Percentiles rank a stretch among this genome's conserved stretches.
These are phyloP conservation scores for Trichocladium antarcticum DNA, from an alignment of 495 filamentous ascomycete genomes.

Conservation along the genomic window DNA sequence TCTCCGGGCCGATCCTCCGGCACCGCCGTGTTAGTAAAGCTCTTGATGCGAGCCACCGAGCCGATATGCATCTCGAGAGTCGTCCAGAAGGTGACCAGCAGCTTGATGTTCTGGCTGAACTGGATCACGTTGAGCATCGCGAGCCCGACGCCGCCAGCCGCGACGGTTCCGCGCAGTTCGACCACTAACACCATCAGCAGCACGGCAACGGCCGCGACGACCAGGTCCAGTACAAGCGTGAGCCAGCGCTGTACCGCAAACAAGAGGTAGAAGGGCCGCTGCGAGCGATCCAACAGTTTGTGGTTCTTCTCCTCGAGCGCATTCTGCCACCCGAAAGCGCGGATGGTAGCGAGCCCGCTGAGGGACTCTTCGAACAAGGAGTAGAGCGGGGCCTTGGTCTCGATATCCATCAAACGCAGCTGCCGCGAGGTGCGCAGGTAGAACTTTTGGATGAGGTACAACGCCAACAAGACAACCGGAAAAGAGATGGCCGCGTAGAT, in stretches of 20 bases:
- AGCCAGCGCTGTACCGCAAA: slow-evolving; percentile 47
- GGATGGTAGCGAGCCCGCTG: slow-evolving; percentile 38
- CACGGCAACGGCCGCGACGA: slow-evolving; percentile 35
- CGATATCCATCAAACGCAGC: slow-evolving; percentile 44
- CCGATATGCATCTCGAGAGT: slow-evolving; percentile 43
- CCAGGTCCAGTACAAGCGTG: slow-evolving; percentile 35
- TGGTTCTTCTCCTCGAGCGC: slow-evolving; percentile 39
- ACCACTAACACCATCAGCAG: too few relatives aligned
- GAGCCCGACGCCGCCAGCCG: slow-evolving; percentile 25
- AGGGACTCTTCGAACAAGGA: slow-evolving; percentile 35
- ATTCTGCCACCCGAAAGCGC: slow-evolving; percentile 38
- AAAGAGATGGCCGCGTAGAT: slow-evolving; percentile 20
- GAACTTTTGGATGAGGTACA: slow-evolving; percentile 41
- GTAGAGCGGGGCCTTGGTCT: slow-evolving; percentile 24
- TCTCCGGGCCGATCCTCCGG: too few relatives aligned
- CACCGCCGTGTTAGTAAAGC: too few relatives aligned
- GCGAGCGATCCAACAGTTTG: slow-evolving; percentile 42
- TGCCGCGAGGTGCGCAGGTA: slow-evolving; percentile 50
- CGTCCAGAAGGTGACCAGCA: slow-evolving; percentile 29
- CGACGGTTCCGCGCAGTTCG: slow-evolving; percentile 14
- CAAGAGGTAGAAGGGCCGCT: slow-evolving; percentile 42
- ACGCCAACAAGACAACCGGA: slow-evolving; percentile 23
- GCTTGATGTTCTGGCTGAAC: slow-evolving; percentile 16
- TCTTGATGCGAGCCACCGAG: too few relatives aligned
- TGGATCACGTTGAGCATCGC: slow-evolving; percentile 20